A percentile compares a stretch with the other conserved stretches of the same genome.
Evolutionary conservation across 441 rosid species (phyloP).

Genomic region (Croton laevigatus): DNA sequence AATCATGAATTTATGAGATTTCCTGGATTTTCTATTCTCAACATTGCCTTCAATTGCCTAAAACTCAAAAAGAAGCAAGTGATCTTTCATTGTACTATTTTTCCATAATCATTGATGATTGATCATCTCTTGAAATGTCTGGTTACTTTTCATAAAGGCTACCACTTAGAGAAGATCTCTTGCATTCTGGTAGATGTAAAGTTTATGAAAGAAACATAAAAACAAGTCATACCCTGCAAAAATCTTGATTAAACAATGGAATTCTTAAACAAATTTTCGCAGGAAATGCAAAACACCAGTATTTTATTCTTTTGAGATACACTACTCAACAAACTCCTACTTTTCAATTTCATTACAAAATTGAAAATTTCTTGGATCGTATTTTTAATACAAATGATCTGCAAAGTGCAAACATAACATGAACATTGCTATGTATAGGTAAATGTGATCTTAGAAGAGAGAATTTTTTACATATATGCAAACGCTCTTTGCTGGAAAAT

Average conservation of each 20-base stretch:
- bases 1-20: no score
- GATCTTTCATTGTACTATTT: no score
- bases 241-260: neutral
- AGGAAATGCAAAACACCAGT: neutral
- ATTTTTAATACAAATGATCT: neutral
- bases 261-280: neutral
- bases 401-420: neutral
- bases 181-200: no score
- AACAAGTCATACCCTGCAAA: neutral
- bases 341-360: neutral
- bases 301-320: neutral
- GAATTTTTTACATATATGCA: neutral
- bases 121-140: no score
- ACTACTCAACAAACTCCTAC: neutral
- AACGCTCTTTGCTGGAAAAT: neutral
- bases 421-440: neutral
- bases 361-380: neutral
- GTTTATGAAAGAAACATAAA: neutral
- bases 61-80: no score
- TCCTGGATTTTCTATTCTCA: no score
- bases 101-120: no score
- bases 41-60: no score
- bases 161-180: no score
- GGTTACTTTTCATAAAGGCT: no score
- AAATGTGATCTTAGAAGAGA: neutral